These are phyloP conservation scores for Penicillium sp. DNA, from an alignment of 2,329 filamentous ascomycete genomes.

Conservation along the genomic window DNA sequence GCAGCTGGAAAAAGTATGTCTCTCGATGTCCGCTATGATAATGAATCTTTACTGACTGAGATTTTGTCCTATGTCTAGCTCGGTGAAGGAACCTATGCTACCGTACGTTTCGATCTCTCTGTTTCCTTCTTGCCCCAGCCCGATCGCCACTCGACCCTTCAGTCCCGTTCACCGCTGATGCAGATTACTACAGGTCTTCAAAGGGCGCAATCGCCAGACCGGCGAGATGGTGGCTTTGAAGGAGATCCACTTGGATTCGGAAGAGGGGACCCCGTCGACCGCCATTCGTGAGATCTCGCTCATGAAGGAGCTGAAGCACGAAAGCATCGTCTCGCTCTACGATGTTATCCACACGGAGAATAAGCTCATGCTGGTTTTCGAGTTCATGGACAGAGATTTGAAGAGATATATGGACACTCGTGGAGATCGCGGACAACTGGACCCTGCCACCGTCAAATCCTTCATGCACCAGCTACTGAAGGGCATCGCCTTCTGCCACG, in stretches of 20 bases:
- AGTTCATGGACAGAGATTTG: slow-evolving; percentile 96
- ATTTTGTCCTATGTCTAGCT: slow-evolving; percentile 49
- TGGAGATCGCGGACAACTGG: slow-evolving; percentile 82
- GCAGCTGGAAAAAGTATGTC: slow-evolving; percentile 78
- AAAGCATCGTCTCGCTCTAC: slow-evolving; percentile 95
- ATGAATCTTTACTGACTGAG: slow-evolving; percentile 28
- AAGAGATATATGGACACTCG: slow-evolving; percentile 98
- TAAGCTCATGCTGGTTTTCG: slow-evolving; percentile 98
- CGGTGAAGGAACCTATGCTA: slow-evolving; percentile 97
- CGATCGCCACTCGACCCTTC: not conserved
- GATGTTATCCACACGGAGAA: slow-evolving; percentile 99
- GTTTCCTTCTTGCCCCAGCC: not conserved
- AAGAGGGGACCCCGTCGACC: slow-evolving; percentile 95
- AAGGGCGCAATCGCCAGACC: slow-evolving; percentile 94
- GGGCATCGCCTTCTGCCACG: slow-evolving; percentile 96
- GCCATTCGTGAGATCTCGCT: slow-evolving; percentile 97
- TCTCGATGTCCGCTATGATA: not conserved
- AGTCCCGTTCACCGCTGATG: slow-evolving; percentile 19
- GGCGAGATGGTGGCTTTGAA: slow-evolving; percentile 95
- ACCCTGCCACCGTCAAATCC: slow-evolving; percentile 88
- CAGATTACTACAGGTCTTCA: slow-evolving; percentile 70
- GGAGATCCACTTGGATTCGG: slow-evolving; percentile 97
- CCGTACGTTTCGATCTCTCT: slow-evolving; percentile 56
- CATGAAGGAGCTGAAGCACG: slow-evolving; percentile 99
- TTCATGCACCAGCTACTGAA: slow-evolving; percentile 98